Evolutionary conservation across 1,284 basidiomycete genomes (phyloP).

Genomic region (Ustilago bromivora): DNA sequence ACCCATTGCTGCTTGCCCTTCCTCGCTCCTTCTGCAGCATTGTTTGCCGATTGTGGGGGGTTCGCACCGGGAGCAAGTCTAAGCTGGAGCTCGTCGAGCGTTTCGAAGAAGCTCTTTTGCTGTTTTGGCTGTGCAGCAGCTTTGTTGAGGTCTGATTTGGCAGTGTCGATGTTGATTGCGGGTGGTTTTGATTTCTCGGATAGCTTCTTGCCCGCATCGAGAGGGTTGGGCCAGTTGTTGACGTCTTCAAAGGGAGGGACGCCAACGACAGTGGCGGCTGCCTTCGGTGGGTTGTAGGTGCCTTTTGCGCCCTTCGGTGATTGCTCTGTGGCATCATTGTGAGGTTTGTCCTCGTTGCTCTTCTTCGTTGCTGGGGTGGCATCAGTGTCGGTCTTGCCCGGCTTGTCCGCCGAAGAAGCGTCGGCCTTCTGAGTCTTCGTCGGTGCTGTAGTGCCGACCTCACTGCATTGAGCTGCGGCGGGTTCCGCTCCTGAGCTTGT

Average conservation of each 20-base stretch:
- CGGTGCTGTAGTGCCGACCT: neutral
- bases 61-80: slow-evolving; percentile 29
- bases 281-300: neutral
- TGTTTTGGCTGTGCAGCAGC: slow-evolving; percentile 1
- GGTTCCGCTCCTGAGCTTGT: neutral
- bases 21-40: slow-evolving; percentile 18
- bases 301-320: slow-evolving; percentile 20
- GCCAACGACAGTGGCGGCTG: neutral
- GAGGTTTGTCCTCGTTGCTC: slow-evolving; percentile 7
- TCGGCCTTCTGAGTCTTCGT: neutral
- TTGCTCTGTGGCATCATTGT: neutral
- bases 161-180: neutral
- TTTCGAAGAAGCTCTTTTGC: slow-evolving; percentile 41
- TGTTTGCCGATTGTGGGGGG: slow-evolving; percentile 8
- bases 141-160: neutral
- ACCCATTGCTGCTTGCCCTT: slow-evolving; percentile 61
- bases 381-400: slow-evolving; percentile 2
- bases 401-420: neutral
- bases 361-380: slow-evolving; percentile 10
- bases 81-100: slow-evolving; percentile 48
- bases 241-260: slow-evolving; percentile 44
- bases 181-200: slow-evolving; percentile 17
- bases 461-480: neutral
- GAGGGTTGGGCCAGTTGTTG: slow-evolving; percentile 47
- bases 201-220: slow-evolving; percentile 46